A percentile compares a stretch with the other conserved stretches of the same genome.
phyloP scores from a whole-genome alignment of 805 yeast genomes.

The Lipomyces japonicus region DNA sequence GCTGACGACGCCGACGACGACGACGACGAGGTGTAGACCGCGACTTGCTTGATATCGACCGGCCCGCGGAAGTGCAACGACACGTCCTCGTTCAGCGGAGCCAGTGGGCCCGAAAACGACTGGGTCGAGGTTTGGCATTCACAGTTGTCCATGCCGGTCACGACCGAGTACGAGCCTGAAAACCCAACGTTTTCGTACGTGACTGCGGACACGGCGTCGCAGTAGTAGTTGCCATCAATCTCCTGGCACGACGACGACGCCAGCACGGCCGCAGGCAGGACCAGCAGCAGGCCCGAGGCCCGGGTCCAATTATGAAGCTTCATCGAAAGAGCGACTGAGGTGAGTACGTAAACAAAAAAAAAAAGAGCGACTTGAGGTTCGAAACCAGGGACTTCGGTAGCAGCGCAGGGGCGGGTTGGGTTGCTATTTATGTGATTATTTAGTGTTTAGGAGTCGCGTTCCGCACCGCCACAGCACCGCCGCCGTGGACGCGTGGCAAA shows the following conservation, averaged over 20 bases:
- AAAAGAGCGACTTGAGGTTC: not conserved
- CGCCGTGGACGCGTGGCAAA: too few species aligned
- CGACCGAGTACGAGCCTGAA: slow-evolving; percentile 77
- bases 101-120: slow-evolving; percentile 64
- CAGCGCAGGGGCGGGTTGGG: not conserved
- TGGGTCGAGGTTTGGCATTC: slow-evolving; percentile 57
- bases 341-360: not conserved
- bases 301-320: not conserved
- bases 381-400: not conserved
- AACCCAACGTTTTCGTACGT: slow-evolving; percentile 72
- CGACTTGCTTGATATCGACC: slow-evolving; percentile 72
- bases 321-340: not conserved
- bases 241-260: slow-evolving; percentile 15
- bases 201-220: slow-evolving; percentile 64
- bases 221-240: slow-evolving; percentile 71
- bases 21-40: slow-evolving; percentile 67
- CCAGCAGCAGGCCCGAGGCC: not conserved
- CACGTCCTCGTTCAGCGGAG: slow-evolving; percentile 83
- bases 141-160: slow-evolving; percentile 69
- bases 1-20: slow-evolving; percentile 40
- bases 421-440: too few species aligned
- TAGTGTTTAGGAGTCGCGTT: too few species aligned
- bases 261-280: slow-evolving; percentile 9
- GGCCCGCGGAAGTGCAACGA: slow-evolving; percentile 93
- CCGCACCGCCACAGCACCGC: too few species aligned